Base-by-base conservation (phyloP, 2,329 filamentous ascomycete genomes). In the Lecanicillium sp. region DNA sequence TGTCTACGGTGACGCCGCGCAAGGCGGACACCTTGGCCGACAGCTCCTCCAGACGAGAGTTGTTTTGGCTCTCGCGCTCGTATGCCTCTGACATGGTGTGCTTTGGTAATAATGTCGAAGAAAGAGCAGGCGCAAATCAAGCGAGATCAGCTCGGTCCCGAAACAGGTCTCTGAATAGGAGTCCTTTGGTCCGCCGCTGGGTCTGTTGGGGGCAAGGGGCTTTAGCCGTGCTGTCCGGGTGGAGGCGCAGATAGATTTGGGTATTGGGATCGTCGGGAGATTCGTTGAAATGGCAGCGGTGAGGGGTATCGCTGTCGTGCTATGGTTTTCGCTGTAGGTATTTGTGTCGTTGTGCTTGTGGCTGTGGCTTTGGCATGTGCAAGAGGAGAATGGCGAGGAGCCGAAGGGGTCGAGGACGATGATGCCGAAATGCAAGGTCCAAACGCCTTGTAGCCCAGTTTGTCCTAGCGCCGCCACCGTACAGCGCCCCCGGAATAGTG, bases 1-100 rank as follows among this genome's bases (percentile, higher is more conserved):
- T 98, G 68, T 98, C 88, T 48, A 97, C 79, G 30, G 92, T 98
- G 36, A 98, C 87, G 61, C 85, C 86, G 56, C 90, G 87, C 46
- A 98, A 77, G 37, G 88, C 87, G 14, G 86, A 86, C 40, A 97
- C 89, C 68, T 98, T 98, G 49, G 79, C 76, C 13, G 85, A 84
- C 28, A 98, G 83, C 59, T 94, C 88, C 55, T 90, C 82, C 41
- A 98, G 84, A 52, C 90, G 88, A 49, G 86, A 81, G 66, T 97
- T 94, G 69, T 98, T 98, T 65, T 98, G 92, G 58, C 77, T 74
- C 66, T 87, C 82, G 60, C 82, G 81, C 66, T 87, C 82, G 66
- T 84, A 87, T 48, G 81, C 74, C 60, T 87, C 82, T 33, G 81
- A 81, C 82, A 87, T 87, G 48, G 40, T 36, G 45, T 34, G 42